Percentiles rank a stretch among this genome's conserved stretches.
Conservation (phyloP, 1,139 yeast genomes). For the Yamadazyma spencermartinsiae region DNA sequence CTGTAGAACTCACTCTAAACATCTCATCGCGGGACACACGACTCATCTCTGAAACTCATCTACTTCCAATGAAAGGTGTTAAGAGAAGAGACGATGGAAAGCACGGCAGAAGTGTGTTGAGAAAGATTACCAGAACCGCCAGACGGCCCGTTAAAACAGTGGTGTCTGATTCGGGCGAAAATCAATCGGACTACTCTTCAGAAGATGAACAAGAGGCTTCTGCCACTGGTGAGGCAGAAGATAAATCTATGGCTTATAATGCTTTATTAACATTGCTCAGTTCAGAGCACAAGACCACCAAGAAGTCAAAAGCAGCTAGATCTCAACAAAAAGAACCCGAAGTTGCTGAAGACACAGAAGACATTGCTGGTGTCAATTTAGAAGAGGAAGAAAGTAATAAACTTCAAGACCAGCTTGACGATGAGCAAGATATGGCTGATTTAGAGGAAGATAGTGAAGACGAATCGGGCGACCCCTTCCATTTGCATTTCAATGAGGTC, state of each 20-base stretch:
- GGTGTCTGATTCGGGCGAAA: constrained; percentile 5
- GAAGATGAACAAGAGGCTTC: constrained; percentile 12
- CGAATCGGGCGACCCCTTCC: constrained; percentile 63
- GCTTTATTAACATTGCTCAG: constrained; percentile 73
- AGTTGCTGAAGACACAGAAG: constrained; percentile 26
- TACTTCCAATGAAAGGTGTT: constrained; percentile 3
- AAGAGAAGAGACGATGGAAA: constrained; percentile 12
- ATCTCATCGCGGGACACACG: no score
- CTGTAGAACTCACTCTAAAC: no score
- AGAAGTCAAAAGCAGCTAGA: constrained; percentile 17
- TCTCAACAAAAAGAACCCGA: constrained; percentile 19
- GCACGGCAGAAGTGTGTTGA: constrained; percentile 56
- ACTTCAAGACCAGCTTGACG: constrained; percentile 29
- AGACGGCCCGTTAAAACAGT: constrained; percentile 30
- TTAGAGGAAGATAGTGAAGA: constrained; percentile 30
- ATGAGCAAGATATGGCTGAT: constrained; percentile 25
- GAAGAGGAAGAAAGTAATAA: constrained; percentile 33
- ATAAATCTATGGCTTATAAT: constrained; percentile 58
- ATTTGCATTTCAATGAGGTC: constrained; percentile 64
- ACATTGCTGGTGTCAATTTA: constrained; percentile 28
- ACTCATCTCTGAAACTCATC: background rate
- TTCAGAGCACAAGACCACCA: constrained; percentile 43
- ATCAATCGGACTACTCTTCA: constrained; percentile 4
- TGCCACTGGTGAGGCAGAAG: constrained; percentile 15
- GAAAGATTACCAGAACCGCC: constrained; percentile 56